phyloP scores from a whole-genome alignment of 306 rosid genomes.

The Arachis stenosperma region DNA sequence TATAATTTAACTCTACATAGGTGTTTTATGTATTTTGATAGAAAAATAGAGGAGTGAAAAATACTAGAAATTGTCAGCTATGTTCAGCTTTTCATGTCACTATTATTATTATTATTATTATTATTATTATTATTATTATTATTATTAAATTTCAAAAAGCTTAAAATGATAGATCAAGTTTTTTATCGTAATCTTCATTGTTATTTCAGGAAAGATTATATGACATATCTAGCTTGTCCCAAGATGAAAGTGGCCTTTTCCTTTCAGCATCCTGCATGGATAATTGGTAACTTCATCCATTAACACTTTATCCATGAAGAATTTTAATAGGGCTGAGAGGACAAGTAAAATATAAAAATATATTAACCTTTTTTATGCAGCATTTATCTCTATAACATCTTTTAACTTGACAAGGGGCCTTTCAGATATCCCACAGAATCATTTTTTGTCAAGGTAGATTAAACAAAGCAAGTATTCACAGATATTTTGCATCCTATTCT shows the following conservation, averaged over 20 bases:
- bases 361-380: constrained; percentile 45
- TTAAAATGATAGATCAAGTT: neutral
- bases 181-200: constrained; percentile 26
- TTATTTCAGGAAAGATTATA: constrained; percentile 75
- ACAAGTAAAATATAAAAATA: neutral
- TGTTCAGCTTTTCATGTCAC: too few species aligned
- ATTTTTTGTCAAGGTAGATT: constrained; percentile 81
- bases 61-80: too few species aligned
- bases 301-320: constrained; percentile 22
- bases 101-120: too few species aligned
- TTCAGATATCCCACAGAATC: constrained; percentile 65
- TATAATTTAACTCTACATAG: too few species aligned
- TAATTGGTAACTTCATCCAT: constrained; percentile 59
- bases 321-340: neutral
- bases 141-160: neutral
- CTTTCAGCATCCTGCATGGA: constrained; percentile 97
- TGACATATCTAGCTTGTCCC: constrained; percentile 95
- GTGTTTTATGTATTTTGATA: too few species aligned
- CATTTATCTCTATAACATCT: constrained; percentile 70
- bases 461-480: neutral
- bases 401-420: constrained; percentile 92
- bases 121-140: neutral
- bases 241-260: constrained; percentile 78
- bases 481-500: neutral
- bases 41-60: too few species aligned